phyloP scores from a whole-genome alignment of 2,329 filamentous ascomycete genomes.

The Coleophoma eucalyptorum region DNA sequence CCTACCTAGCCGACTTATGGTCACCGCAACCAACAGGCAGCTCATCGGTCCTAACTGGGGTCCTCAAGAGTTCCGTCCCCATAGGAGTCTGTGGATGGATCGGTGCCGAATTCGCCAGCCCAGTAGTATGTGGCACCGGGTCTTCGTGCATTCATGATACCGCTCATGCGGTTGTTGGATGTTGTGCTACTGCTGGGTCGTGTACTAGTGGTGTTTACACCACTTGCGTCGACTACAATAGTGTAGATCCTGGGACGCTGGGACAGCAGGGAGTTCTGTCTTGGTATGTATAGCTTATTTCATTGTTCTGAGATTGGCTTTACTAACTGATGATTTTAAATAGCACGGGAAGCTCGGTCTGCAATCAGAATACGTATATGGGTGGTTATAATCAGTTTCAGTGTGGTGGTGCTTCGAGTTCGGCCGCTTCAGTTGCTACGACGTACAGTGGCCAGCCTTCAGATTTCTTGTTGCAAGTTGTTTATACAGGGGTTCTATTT shows the following conservation, averaged over 20 bases:
- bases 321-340: not conserved
- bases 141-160: slow-evolving; percentile 4
- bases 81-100: slow-evolving; percentile 1
- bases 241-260: not conserved
- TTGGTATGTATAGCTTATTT: not conserved
- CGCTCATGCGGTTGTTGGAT: not conserved
- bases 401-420: not conserved
- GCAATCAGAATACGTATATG: not conserved
- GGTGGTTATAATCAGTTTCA: not conserved
- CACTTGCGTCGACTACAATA: slow-evolving; percentile 1
- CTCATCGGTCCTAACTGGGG: not conserved
- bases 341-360: not conserved
- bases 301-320: not conserved
- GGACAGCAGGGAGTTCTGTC: not conserved
- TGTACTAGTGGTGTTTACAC: slow-evolving; percentile 1
- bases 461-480: not conserved
- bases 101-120: not conserved
- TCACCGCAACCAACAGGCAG: not conserved
- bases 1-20: slow-evolving; percentile 1
- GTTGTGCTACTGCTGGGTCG: not conserved
- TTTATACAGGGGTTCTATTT: not conserved
- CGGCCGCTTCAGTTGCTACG: not conserved
- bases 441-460: not conserved
- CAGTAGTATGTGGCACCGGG: not conserved
- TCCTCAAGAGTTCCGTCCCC: not conserved